Conservation (phyloP, 2,329 filamentous ascomycete genomes). For the Arthrobotrys iridis region DNA sequence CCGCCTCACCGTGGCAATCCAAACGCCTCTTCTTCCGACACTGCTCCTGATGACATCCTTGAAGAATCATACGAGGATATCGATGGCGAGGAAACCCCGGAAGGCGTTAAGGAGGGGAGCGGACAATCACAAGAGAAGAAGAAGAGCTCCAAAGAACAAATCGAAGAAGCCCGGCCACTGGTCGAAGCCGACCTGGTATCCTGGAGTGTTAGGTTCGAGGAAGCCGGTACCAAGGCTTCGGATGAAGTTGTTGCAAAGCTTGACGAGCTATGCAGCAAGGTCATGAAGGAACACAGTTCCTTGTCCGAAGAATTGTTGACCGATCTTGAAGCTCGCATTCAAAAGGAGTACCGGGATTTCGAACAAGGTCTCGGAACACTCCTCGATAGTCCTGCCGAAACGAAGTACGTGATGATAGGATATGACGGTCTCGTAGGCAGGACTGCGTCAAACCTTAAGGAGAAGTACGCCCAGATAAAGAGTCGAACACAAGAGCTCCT, state of each 20-base stretch:
- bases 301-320: slow-evolving; percentile 54
- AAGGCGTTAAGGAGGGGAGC: slow-evolving; percentile 54
- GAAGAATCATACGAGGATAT: slow-evolving; percentile 41
- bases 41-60: slow-evolving; percentile 20
- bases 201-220: slow-evolving; percentile 90
- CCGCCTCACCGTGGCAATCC: slow-evolving; percentile 53
- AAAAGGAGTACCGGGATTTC: slow-evolving; percentile 73
- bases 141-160: slow-evolving; percentile 61
- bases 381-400: slow-evolving; percentile 48
- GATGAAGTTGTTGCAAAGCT: slow-evolving; percentile 73
- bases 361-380: slow-evolving; percentile 73
- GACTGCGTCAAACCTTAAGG: slow-evolving; percentile 78
- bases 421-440: slow-evolving; percentile 68
- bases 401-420: slow-evolving; percentile 33
- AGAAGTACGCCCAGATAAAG: slow-evolving; percentile 78
- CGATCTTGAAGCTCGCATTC: slow-evolving; percentile 71
- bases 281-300: slow-evolving; percentile 49
- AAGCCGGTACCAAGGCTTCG: slow-evolving; percentile 84
- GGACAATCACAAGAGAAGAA: slow-evolving; percentile 64
- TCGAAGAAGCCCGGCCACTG: slow-evolving; percentile 70
- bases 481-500: slow-evolving; percentile 80
- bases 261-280: slow-evolving; percentile 65
- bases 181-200: slow-evolving; percentile 80
- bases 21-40: slow-evolving; percentile 48
- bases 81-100: slow-evolving; percentile 57